Base-by-base conservation (phyloP, 169 alveolate species). In the Cryptosporidium muris region DNA sequence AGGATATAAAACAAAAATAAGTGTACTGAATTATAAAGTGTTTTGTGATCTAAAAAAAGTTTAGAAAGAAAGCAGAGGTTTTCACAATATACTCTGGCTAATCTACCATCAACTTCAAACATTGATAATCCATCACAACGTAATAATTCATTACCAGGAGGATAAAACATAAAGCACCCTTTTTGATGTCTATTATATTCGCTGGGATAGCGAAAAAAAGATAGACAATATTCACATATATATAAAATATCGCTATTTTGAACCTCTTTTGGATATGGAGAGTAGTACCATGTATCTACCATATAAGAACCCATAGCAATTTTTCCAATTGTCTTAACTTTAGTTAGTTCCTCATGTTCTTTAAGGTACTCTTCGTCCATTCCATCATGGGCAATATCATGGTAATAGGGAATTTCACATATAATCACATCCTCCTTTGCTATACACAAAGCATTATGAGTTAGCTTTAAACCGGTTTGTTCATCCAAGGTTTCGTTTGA, bases 131-230 rank as follows among this genome's bases (percentile, higher is more conserved):
- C 94, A 12, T 93, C 97, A 58, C 95, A 97, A 89, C 97, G 90
- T 82, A 97, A 95, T 0, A 98, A 96, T 91, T 98, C 99, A 90
- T 98, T 96, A 43, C 99, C 99, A 11, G 99, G 99, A 0, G 99
- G 99, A 80, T 95, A 97, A 36, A 96, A 80, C 51, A 96, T 82
- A 54, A 89, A 94, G 80, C 99, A 97, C 40, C 92, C 88, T 47
- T 81, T 81, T 58, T 68, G 88, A 91, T 97, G 99, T 63, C 98
- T 91, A 52, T 81, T 89, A 36, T 95, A 89, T 88, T 96, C 99
- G 54, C 63, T 88, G 60, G 88, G 63, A 58, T 63, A 52, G 4
- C 62, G 82, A 88, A 93, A 96, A 81, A 95, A 95, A 16, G 94
- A 80, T 43, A 98, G 92, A 88, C 99, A 98, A 88, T 95, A 97